These are phyloP conservation scores for Coprinopsis marcescibilis DNA, from an alignment of 768 basidiomycete genomes.

Conservation along the genomic window DNA sequence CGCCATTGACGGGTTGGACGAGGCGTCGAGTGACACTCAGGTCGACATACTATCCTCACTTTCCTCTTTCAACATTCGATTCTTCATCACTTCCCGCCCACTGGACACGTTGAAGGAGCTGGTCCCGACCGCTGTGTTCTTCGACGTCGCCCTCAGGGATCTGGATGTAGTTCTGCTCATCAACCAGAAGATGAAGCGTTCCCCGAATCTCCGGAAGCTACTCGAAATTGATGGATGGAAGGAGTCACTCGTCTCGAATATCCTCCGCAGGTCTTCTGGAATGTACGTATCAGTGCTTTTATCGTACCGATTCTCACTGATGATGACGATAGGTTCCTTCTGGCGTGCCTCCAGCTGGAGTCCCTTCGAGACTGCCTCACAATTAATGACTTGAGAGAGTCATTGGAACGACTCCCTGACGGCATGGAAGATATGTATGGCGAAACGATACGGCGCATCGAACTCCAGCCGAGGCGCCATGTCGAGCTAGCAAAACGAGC, in stretches of 20 bases:
- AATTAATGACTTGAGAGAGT: not conserved
- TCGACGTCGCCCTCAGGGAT: not conserved
- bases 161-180: not conserved
- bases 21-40: not conserved
- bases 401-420: not conserved
- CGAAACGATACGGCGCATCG: not conserved
- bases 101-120: not conserved
- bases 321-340: constrained; percentile 1
- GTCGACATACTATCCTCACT: not conserved
- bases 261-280: not conserved
- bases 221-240: not conserved
- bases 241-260: not conserved
- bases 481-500: not conserved
- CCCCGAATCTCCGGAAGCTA: not conserved
- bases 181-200: not conserved
- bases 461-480: not conserved
- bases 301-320: not conserved
- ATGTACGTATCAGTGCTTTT: not conserved
- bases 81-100: not conserved
- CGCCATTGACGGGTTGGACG: constrained; percentile 2
- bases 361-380: not conserved
- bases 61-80: not conserved
- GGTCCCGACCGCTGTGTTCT: not conserved
- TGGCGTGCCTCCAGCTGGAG: constrained; percentile 1
- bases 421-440: constrained; percentile 1